Conservation (phyloP, 1,139 yeast species). For the Protomyces inouyei region DNA sequence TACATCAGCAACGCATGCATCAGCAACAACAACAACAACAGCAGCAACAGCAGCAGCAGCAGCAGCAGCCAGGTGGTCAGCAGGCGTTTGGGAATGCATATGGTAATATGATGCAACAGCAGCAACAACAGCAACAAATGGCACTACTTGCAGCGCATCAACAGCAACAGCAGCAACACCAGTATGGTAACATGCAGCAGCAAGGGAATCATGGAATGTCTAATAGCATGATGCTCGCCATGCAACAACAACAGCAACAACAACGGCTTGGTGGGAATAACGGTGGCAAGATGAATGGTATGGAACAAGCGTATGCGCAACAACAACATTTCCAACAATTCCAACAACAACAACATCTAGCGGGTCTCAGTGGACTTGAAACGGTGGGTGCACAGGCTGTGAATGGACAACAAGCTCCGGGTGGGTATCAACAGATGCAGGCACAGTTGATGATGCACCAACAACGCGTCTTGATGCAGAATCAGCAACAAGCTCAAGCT, state of each 20-base stretch:
- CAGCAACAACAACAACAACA: neutral
- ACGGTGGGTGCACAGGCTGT: neutral
- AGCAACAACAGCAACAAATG: neutral
- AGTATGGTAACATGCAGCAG: too few relatives aligned
- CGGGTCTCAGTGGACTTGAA: neutral
- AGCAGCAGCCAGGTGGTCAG: neutral
- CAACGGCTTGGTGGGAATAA: too few relatives aligned
- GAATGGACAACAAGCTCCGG: neutral
- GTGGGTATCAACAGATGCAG: constrained; percentile 8
- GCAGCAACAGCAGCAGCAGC: neutral
- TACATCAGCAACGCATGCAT: constrained; percentile 17
- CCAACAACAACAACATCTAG: neutral
- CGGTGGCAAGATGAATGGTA: too few relatives aligned
- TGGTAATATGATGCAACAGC: neutral
- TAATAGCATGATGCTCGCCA: too few relatives aligned
- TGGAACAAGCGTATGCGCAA: neutral
- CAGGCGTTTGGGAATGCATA: neutral
- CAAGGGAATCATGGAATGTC: too few relatives aligned
- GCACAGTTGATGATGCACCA: constrained; percentile 8
- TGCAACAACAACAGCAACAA: too few relatives aligned
- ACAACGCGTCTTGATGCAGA: neutral
- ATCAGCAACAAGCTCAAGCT: constrained; percentile 16
- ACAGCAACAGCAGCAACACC: too few relatives aligned
- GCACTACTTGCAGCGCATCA: neutral
- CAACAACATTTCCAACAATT: neutral